phyloP scores from a whole-genome alignment of 176 grass and related monocot genomes.

The Phoenix roebelenii region DNA sequence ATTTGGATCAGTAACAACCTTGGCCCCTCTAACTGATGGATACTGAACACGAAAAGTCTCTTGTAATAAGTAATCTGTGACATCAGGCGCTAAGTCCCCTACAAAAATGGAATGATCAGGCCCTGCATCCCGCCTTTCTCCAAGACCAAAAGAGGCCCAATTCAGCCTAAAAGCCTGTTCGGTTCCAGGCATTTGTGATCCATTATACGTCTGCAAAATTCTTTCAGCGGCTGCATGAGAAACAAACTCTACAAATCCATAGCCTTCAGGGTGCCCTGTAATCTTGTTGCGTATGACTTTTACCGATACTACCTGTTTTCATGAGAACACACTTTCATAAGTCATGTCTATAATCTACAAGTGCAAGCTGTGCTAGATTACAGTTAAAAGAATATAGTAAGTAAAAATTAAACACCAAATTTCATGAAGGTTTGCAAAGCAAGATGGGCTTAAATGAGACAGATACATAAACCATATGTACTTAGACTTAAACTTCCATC shows the following conservation, averaged over 20 bases:
- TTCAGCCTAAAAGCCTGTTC: slow-evolving; percentile 95
- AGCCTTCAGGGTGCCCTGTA: slow-evolving; percentile 81
- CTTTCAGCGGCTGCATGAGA: slow-evolving; percentile 85
- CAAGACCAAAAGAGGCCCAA: slow-evolving; percentile 96
- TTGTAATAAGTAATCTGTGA: slow-evolving; percentile 96
- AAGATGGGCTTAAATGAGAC: too few species aligned
- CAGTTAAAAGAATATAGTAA: too few species aligned
- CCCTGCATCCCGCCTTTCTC: slow-evolving; percentile 74
- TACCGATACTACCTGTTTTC: slow-evolving; percentile 58
- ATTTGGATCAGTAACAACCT: slow-evolving; percentile 96
- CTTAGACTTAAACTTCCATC: too few species aligned
- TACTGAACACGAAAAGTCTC: slow-evolving; percentile 86
- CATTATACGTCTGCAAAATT: slow-evolving; percentile 83
- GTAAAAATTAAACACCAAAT: too few species aligned
- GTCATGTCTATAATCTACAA: too few species aligned
- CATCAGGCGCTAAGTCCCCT: slow-evolving; percentile 96
- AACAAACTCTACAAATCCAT: slow-evolving; percentile 97
- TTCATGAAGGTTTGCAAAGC: too few species aligned
- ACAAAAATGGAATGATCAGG: slow-evolving; percentile 92
- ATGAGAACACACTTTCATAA: not conserved
- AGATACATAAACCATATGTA: too few species aligned
- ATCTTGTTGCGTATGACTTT: slow-evolving; percentile 97
- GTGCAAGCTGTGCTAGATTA: too few species aligned
- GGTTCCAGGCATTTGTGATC: slow-evolving; percentile 87
- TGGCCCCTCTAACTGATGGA: slow-evolving; percentile 84